Base-by-base conservation (phyloP, 1,139 yeast species). In the Debaryomyces fabryi region DNA sequence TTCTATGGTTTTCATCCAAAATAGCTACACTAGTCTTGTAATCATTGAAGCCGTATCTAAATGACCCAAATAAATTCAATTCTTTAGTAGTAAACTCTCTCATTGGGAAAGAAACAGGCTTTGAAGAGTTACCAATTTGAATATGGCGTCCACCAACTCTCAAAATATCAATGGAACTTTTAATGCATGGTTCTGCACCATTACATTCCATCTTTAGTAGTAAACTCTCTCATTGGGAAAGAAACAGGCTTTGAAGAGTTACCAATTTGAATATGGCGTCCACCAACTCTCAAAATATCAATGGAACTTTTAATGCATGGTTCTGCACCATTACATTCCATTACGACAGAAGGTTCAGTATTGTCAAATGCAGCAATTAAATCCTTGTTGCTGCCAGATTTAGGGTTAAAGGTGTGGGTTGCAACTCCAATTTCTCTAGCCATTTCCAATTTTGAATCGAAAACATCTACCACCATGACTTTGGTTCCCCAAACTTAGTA, bases 91-190 rank as follows among this genome's bases (percentile, higher is more conserved):
- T 81, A 55, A 88, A 74, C 53, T 81, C 84, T 37, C 88, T 81
- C 60, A 90, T 82, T 49, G 96, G 96, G 77, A 90, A 84, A 47
- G 72, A 72, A 49, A 86, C 82, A 50, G 78, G 73, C 42, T 83
- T 85, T n/a, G n/a, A n/a, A n/a, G n/a, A n/a, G n/a, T 86, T 86
- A 38, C 95, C 96, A 36, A 87, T 88, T 63, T 86, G 91, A 24
- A 86, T 88, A 58, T 77, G 81, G 43, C 81, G 70, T 20, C 92
- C 93, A 45, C 88, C 90, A 39, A 80, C 69, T 45, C 72, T 74
- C 52, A 85, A 74, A 35, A 78, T 73, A 44, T 77, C 73, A 43
- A 87, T 78, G 33, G 88, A 93, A 49, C 82, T 72, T 52, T 80
- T 74, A 55, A 87, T 83, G 53, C 91, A 85, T 24, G 84, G 78